These are phyloP conservation scores for Elsinoe perseae DNA, from an alignment of 2,329 filamentous ascomycete genomes.

Conservation along the genomic window DNA sequence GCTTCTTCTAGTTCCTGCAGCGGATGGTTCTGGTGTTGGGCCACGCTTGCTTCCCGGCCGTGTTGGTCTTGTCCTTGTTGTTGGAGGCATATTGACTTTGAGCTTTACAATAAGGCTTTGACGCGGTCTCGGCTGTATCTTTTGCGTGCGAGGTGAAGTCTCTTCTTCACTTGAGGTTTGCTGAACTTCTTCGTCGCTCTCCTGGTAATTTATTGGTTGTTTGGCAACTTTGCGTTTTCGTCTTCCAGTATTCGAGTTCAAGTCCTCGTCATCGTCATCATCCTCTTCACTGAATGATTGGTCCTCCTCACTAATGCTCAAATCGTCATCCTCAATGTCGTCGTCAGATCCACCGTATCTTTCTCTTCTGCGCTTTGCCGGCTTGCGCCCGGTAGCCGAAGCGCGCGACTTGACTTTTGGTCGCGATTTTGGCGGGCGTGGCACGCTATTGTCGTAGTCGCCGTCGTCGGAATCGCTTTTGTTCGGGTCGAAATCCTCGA, in stretches of 20 bases:
- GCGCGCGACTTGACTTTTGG: slow-evolving; percentile 18
- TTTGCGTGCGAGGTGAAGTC: slow-evolving; percentile 5
- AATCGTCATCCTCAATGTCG: slow-evolving; percentile 35
- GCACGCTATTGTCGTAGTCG: slow-evolving; percentile 28
- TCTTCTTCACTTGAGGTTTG: slow-evolving; percentile 14
- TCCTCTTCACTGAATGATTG: slow-evolving; percentile 37
- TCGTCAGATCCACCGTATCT: slow-evolving; percentile 39
- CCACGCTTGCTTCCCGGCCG: slow-evolving; percentile 26
- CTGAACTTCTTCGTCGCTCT: slow-evolving; percentile 35
- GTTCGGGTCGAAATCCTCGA: slow-evolving; percentile 31
- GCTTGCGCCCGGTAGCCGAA: slow-evolving; percentile 18
- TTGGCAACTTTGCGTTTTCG: slow-evolving; percentile 49
- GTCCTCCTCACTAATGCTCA: slow-evolving; percentile 35
- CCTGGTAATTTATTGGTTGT: slow-evolving; percentile 49
- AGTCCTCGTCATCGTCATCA: slow-evolving; percentile 39
- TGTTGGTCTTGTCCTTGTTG: slow-evolving; percentile 22
- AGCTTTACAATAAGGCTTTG: slow-evolving; percentile 10
- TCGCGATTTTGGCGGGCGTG: slow-evolving; percentile 21
- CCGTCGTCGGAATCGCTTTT: slow-evolving; percentile 32
- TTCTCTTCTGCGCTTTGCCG: slow-evolving; percentile 31
- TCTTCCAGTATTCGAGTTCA: slow-evolving; percentile 49
- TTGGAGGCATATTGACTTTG: slow-evolving; percentile 22
- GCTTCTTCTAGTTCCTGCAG: slow-evolving; percentile 38
- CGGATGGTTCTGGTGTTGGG: slow-evolving; percentile 11
- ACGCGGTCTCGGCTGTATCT: background rate